Percentiles rank a stretch among this genome's conserved stretches.
Conservation (phyloP, 2,329 filamentous ascomycete genomes). For the Sporothrix inflata region DNA sequence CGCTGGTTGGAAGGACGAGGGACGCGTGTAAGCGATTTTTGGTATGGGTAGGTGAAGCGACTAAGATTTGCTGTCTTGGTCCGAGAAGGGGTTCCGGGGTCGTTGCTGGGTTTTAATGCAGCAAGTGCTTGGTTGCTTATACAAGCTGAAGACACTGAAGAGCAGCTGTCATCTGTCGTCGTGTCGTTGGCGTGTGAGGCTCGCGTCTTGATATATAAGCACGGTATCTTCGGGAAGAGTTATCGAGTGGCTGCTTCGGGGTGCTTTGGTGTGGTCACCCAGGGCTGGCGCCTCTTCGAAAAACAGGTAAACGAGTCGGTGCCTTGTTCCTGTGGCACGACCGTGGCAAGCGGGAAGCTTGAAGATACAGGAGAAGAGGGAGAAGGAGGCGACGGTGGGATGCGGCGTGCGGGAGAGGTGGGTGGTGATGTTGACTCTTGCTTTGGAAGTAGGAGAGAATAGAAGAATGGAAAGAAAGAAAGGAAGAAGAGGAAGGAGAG, state of each 20-base stretch:
- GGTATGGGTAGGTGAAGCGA: not conserved
- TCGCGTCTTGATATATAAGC: slow-evolving; percentile 22
- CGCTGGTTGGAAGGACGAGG: not conserved
- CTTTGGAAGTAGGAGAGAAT: not conserved
- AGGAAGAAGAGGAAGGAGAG: not conserved
- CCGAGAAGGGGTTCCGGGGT: not conserved
- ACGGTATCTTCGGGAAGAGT: slow-evolving; percentile 13
- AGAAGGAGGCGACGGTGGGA: not conserved
- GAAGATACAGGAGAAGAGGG: not conserved
- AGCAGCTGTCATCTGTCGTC: not conserved
- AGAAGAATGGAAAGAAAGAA: not conserved
- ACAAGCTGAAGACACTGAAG: not conserved
- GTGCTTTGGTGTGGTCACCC: slow-evolving; percentile 1
- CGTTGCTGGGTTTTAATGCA: not conserved
- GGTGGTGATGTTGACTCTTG: not conserved
- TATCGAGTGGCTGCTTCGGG: slow-evolving; percentile 6
- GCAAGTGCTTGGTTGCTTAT: not conserved
- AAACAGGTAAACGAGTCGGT: not conserved
- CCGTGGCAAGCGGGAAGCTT: not conserved
- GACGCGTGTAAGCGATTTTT: not conserved
- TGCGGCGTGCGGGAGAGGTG: not conserved
- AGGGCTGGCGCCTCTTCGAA: not conserved
- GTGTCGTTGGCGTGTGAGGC: not conserved
- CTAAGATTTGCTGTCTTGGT: not conserved
- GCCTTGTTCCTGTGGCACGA: not conserved